These are phyloP conservation scores for Chalciporus piperatus DNA, from an alignment of 768 basidiomycete species.

Conservation along the genomic window DNA sequence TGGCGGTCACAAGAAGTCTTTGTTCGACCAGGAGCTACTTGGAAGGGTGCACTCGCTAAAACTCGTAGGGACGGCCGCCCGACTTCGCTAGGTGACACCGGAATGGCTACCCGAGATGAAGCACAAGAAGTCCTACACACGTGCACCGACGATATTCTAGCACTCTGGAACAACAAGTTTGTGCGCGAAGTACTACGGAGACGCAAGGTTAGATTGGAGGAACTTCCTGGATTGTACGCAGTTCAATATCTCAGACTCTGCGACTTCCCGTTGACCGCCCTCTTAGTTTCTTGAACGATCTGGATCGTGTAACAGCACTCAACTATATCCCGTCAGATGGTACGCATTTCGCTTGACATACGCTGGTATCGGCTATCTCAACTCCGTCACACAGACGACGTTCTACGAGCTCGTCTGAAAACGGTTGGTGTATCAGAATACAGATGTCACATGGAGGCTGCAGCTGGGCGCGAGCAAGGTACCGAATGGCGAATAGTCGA, in stretches of 20 bases:
- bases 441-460: constrained; percentile 76
- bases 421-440: constrained; percentile 80
- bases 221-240: constrained; percentile 48
- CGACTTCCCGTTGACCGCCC: neutral
- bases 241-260: neutral
- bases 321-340: constrained; percentile 49
- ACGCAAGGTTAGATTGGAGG: constrained; percentile 48
- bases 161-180: constrained; percentile 44
- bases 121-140: constrained; percentile 40
- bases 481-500: constrained; percentile 56
- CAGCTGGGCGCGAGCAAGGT: constrained; percentile 46
- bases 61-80: constrained; percentile 25
- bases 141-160: constrained; percentile 42
- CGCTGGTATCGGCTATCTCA: constrained; percentile 2
- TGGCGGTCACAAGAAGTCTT: constrained; percentile 41
- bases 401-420: constrained; percentile 51
- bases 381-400: constrained; percentile 39
- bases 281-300: constrained; percentile 46
- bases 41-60: constrained; percentile 58
- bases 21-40: constrained; percentile 60
- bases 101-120: constrained; percentile 32
- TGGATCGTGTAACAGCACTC: constrained; percentile 45
- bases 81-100: constrained; percentile 25
- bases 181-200: constrained; percentile 42
- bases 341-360: constrained; percentile 15